These are phyloP conservation scores for Dactylellina haptotyla DNA, from an alignment of 2,329 filamentous ascomycete genomes.

Conservation along the genomic window DNA sequence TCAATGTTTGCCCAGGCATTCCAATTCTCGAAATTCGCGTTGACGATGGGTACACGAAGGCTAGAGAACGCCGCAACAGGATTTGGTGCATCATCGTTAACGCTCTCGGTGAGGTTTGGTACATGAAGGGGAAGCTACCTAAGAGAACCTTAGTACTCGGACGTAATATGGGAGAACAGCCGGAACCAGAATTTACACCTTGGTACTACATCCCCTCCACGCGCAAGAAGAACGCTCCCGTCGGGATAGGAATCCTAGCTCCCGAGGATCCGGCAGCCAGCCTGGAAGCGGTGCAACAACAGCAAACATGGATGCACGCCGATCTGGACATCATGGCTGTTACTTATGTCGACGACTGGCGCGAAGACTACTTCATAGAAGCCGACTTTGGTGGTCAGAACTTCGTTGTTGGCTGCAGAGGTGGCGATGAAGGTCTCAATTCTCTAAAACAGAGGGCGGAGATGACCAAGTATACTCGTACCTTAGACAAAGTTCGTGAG, in stretches of 20 bases:
- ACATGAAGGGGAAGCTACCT: conserved; percentile 65
- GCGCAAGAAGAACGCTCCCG: conserved; percentile 24
- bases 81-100: conserved; percentile 95
- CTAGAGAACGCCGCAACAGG: conserved; percentile 74
- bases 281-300: conserved; percentile 13
- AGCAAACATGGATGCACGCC: conserved; percentile 26
- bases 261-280: not conserved
- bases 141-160: conserved; percentile 10
- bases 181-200: conserved; percentile 19
- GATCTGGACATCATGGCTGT: conserved; percentile 35
- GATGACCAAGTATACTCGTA: conserved; percentile 29
- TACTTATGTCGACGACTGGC: conserved; percentile 33
- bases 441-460: conserved; percentile 27
- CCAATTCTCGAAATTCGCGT: conserved; percentile 85
- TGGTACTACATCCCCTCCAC: conserved; percentile 41
- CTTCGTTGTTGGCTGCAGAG: conserved; percentile 38
- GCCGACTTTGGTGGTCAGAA: conserved; percentile 50
- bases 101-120: conserved; percentile 90
- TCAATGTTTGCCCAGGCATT: conserved; percentile 75
- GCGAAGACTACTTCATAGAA: conserved; percentile 45
- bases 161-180: conserved; percentile 37
- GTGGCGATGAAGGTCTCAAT: conserved; percentile 27
- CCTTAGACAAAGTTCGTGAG: conserved; percentile 42
- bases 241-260: conserved; percentile 27
- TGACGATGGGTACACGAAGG: conserved; percentile 81